Conservation (phyloP, 768 basidiomycete species). For the Dentipellis sp. region DNA sequence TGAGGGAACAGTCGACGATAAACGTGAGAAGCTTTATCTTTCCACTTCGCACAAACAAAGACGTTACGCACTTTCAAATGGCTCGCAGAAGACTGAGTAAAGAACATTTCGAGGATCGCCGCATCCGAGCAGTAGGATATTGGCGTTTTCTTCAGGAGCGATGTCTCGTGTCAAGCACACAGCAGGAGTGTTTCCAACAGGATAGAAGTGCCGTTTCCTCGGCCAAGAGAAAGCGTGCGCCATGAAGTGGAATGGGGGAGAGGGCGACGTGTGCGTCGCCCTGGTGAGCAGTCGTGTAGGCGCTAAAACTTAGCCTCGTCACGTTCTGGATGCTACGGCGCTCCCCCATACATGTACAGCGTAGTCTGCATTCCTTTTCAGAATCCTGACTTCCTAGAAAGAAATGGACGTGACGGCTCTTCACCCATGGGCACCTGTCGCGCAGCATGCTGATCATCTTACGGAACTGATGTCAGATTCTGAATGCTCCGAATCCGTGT, state of each 20-base stretch:
- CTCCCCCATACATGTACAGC: too few relatives aligned
- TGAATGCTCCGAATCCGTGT: too few relatives aligned
- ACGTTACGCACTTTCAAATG: background rate
- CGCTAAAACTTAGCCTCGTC: too few relatives aligned
- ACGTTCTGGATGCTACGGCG: too few relatives aligned
- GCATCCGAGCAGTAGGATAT: conserved; percentile 44
- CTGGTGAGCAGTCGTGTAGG: too few relatives aligned
- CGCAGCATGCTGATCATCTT: too few relatives aligned
- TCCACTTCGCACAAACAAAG: too few relatives aligned
- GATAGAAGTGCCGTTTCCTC: conserved; percentile 41
- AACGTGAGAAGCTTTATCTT: background rate
- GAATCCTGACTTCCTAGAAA: too few relatives aligned
- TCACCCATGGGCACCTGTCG: too few relatives aligned
- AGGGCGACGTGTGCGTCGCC: background rate
- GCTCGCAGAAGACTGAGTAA: conserved; percentile 32
- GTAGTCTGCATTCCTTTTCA: too few relatives aligned
- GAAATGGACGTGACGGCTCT: too few relatives aligned
- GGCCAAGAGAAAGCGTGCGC: conserved; percentile 35
- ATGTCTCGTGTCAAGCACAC: conserved; percentile 38
- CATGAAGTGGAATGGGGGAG: conserved; percentile 21
- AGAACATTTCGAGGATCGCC: conserved; percentile 48
- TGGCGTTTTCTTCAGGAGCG: conserved; percentile 35
- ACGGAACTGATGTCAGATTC: too few relatives aligned
- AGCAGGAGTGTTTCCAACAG: conserved; percentile 53
- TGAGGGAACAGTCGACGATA: background rate